Conservation (phyloP, 1,284 basidiomycete species). For the Xanthoconium separans region DNA sequence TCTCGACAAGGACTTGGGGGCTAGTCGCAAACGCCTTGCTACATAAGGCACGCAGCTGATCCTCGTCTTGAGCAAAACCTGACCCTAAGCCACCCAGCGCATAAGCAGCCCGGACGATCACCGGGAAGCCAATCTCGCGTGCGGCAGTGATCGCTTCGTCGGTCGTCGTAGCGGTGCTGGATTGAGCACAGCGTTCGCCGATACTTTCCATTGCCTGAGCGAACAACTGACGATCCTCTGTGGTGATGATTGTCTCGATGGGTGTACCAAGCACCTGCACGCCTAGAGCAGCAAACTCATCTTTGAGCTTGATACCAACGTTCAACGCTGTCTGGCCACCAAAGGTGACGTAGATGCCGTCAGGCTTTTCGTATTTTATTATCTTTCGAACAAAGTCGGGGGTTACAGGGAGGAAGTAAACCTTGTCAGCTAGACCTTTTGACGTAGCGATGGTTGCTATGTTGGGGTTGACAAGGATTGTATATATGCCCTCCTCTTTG, state of each 20-base stretch:
- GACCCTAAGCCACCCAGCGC: slow-evolving; percentile 94
- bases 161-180: slow-evolving; percentile 78
- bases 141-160: slow-evolving; percentile 91
- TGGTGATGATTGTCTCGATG: slow-evolving; percentile 96
- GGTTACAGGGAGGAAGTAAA: slow-evolving; percentile 98
- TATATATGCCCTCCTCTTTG: slow-evolving; percentile 98
- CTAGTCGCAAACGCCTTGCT: slow-evolving; percentile 94
- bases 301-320: slow-evolving; percentile 96
- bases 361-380: slow-evolving; percentile 97
- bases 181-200: slow-evolving; percentile 92
- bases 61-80: slow-evolving; percentile 91
- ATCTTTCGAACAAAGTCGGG: slow-evolving; percentile 98
- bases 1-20: slow-evolving; percentile 97
- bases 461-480: slow-evolving; percentile 97
- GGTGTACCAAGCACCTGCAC: slow-evolving; percentile 95
- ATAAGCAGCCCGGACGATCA: slow-evolving; percentile 96
- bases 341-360: slow-evolving; percentile 98
- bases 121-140: slow-evolving; percentile 87
- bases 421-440: slow-evolving; percentile 96
- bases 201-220: slow-evolving; percentile 95
- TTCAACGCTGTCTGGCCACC: slow-evolving; percentile 97
- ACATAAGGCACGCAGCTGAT: slow-evolving; percentile 85
- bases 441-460: slow-evolving; percentile 99
- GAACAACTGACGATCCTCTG: slow-evolving; percentile 95
- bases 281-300: slow-evolving; percentile 87